A percentile compares a stretch with the other conserved stretches of the same genome.
phyloP scores from a whole-genome alignment of 2,329 filamentous ascomycete species.

The Fonsecaea pedrosoi region DNA sequence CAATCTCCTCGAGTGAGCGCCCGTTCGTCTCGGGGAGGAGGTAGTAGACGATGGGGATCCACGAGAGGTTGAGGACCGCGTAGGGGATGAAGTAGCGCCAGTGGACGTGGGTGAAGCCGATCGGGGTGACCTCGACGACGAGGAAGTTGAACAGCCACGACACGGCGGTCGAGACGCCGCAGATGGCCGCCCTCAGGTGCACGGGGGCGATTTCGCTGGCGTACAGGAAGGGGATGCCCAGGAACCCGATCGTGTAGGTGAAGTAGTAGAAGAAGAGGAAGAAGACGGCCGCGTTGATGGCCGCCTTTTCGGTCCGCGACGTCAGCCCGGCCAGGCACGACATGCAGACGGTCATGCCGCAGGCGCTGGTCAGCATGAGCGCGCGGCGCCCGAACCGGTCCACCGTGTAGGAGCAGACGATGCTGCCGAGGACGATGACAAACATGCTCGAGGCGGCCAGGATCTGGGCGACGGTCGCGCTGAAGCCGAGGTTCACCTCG shows the following conservation, averaged over 20 bases:
- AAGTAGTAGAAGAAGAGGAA: conserved; percentile 68
- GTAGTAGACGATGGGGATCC: conserved; percentile 63
- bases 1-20: conserved; percentile 71
- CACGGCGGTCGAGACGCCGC: conserved; percentile 18
- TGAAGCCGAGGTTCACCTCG: conserved; percentile 51
- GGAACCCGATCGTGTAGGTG: conserved; percentile 62
- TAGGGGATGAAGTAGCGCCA: too few species aligned
- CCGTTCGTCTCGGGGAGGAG: conserved; percentile 68
- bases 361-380: conserved; percentile 74
- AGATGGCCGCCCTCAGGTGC: conserved; percentile 20
- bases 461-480: conserved; percentile 53
- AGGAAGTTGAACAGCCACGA: conserved; percentile 61
- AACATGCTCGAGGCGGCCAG: conserved; percentile 62
- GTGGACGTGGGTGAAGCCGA: conserved; percentile 44
- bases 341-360: conserved; percentile 71
- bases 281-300: conserved; percentile 62
- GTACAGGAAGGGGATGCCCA: conserved; percentile 68
- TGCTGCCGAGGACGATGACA: conserved; percentile 60
- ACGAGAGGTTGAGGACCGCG: too few species aligned
- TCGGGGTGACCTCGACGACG: conserved; percentile 69
- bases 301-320: conserved; percentile 52
- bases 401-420: conserved; percentile 58
- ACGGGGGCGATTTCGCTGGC: conserved; percentile 67
- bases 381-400: conserved; percentile 63
- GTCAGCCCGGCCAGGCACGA: conserved; percentile 60